Evolutionary conservation across 306 rosid genomes (phyloP).

Genomic region (Astragalus glycyphyllos): DNA sequence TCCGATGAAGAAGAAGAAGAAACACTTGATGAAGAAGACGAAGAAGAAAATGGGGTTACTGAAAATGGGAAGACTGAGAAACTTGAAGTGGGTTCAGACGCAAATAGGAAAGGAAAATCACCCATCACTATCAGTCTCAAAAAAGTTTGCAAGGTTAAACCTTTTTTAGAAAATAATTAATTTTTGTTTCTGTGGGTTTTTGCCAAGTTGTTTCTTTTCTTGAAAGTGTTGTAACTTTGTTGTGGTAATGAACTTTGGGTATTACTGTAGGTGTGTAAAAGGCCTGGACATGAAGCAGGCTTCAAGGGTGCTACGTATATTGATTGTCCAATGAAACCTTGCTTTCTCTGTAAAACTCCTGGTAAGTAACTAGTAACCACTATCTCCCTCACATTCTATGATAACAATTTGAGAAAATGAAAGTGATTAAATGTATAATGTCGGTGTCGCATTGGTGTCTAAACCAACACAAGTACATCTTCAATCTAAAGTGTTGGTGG

Average conservation of each 20-base stretch:
- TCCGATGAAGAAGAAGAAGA: slow-evolving; percentile 56
- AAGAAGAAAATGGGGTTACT: slow-evolving; percentile 38
- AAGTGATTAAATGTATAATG: neutral
- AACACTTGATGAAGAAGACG: slow-evolving; percentile 28
- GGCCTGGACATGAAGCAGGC: slow-evolving; percentile 95
- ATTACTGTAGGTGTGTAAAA: slow-evolving; percentile 75
- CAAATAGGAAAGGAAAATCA: slow-evolving; percentile 63
- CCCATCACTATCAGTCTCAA: slow-evolving; percentile 68
- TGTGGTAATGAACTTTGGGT: neutral
- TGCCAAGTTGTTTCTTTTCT: neutral
- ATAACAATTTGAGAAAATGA: neutral
- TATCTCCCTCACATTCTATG: neutral
- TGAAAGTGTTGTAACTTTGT: neutral
- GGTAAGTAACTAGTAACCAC: slow-evolving; percentile 53
- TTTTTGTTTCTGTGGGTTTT: neutral
- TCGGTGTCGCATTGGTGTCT: no score
- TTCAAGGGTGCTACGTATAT: slow-evolving; percentile 93
- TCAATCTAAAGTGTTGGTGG: neutral
- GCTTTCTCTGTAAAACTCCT: slow-evolving; percentile 93
- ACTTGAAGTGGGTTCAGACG: slow-evolving; percentile 50
- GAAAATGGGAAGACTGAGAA: slow-evolving; percentile 41
- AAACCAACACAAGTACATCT: no score
- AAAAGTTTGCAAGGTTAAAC: slow-evolving; percentile 81
- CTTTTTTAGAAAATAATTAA: neutral
- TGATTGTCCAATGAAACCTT: slow-evolving; percentile 99